Evolutionary conservation across 306 rosid genomes (phyloP), one percentile per base, ranked within the genome.

Genomic region (Acacia melanoxylon): DNA sequence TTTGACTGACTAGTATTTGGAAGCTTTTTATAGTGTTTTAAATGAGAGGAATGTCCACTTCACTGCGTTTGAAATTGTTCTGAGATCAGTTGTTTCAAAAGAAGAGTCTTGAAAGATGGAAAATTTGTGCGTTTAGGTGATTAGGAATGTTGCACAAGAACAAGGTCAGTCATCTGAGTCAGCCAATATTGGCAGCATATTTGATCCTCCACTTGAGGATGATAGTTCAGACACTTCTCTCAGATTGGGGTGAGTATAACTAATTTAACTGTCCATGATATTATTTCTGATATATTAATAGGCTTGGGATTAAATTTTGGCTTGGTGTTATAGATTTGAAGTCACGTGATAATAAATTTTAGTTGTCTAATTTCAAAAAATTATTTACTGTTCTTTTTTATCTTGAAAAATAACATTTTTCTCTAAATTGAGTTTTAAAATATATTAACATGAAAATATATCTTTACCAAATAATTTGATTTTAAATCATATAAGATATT

Each of bases 101-200:
- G 10, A 68, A 42, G 46, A 10, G 15, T 44, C 35, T 70, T 48
- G 45, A 44, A 45, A 71, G 65, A 58, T 58, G 65, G 65, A 22
- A 66, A 71, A 44, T 68, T 29, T 71, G 2, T 45, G 37, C 44
- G 15, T 70, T 24, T 24, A 71, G 75, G 75, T 44, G 37, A 45
- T 44, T 22, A 45, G 29, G 20, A 71, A 29, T 31, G 37, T 22
- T 71, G 8, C 65, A 7, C 20, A 71, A 24, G 58, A 71, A 71
- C 75, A 71, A 71, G 75, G 56, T 14, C 75, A 12, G 40, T 71
- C 75, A 45, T 71, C 58, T 22, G 75, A 71, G 58, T 71, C 75
- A 6, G 22, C 22, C 37, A 25, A 22, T 25, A 44, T 71, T 44
- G 56, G 75, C 6, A 71, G 58, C 37, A 45, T 51, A 44, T 24